Evolutionary conservation across 257 asterid species (phyloP), one percentile per base, ranked within the genome.

Genomic region (Fraxinus anomala): DNA sequence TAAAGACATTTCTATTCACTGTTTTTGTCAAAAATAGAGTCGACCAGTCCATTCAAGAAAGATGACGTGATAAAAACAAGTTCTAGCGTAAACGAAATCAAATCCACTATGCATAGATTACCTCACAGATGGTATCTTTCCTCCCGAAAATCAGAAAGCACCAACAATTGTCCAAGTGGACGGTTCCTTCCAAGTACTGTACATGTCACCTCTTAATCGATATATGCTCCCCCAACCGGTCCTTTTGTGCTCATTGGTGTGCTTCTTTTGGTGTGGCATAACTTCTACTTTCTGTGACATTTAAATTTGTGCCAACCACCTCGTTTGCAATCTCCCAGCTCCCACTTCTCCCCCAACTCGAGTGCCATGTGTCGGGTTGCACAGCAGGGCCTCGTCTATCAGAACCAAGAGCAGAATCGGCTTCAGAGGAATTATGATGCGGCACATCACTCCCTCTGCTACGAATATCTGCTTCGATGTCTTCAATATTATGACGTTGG

Each of bases 401-500:
- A 17, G 96, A 93, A 67, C 93, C 96, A 2, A 85, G 77, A 44
- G 79, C 96, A 6, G 97, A 88, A 77, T 89, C 98, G 66, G 77
- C 90, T 84, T 87, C 97, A 0, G 91, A 90, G 19, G 91, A 90
- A 82, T 91, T 88, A 47, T 89, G 91, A 68, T 86, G 95, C 44
- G 89, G 90, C 75, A 76, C 96, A 42, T 93, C 97, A 42, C 94
- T 89, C 75, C 96, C 98, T 85, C 98, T 91, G 82, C 97, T 91
- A 30, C 96, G 95, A 51, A 93, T 85, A 80, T 92, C 97, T 24
- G 97, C 92, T 82, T 96, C 98, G 3, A 96, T 92, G 73, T 96
- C 99, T 80, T 91, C 98, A 34, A 96, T 89, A 74, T 91, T 89
- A 78, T 89, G 98, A 34, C 99, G 98, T 80, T 92, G 99, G 2